Base-by-base conservation (phyloP, 179 eudicot genomes). In the Actinidia polygama region DNA sequence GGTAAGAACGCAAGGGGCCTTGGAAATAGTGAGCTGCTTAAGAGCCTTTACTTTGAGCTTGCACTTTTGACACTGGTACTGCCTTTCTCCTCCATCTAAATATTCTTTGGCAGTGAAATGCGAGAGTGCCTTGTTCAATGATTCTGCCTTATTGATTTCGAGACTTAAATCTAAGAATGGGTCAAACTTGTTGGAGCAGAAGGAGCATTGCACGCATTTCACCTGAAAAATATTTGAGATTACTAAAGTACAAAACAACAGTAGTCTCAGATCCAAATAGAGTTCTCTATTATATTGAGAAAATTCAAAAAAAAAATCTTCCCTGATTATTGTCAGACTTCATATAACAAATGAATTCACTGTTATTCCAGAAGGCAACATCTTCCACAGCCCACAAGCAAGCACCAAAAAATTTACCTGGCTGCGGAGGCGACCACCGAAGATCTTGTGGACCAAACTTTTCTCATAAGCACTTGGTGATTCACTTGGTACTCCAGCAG, bases 81-180 rank as follows among this genome's bases (percentile, higher is more conserved):
- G 94, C 88, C 85, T 91, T 74, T 87, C 97, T 81, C 99, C 99
- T 30, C 97, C 98, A 86, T 97, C 99, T 79, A 97, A 88, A 79
- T 91, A 96, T 85, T 97, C 98, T 79, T 87, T 80, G 67, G 95
- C 94, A 49, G 98, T 94, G 85, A 92, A 97, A 87, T 95, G 90
- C 26, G 44, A 64, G 73, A 97, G 94, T 73, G 99, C 98, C 82
- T 92, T 94, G 15, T 85, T 26, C 81, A 97, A 79, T 0, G 98
- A 91, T 81, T 95, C 98, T 15, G 98, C 98, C 87, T 87, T 95
- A 40, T 55, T 68, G 81, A 97, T 97, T 87, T 97, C 99, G 68
- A 97, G 96, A 86, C 99, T 97, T 81, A 97, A 81, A 87, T 97
- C 99, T 82, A 97, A 85, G 82, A 97, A 97, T 11, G 98, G 99